Evolutionary conservation across 495 filamentous ascomycete species (phyloP).

Genomic region (Trichoderma virens): DNA sequence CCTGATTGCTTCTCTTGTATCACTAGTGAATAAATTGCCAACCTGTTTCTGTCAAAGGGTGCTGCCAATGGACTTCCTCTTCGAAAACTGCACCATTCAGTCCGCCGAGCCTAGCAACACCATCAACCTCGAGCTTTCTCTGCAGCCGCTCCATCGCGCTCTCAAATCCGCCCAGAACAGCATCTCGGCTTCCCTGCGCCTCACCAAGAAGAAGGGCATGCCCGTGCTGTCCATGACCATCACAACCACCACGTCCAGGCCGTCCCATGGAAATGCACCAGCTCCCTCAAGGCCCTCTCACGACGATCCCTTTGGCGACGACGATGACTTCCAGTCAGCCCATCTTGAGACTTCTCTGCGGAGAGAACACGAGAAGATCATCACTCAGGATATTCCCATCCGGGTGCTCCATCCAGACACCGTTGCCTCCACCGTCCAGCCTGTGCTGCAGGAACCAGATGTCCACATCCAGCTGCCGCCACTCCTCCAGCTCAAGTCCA

Average conservation of each 20-base stretch:
- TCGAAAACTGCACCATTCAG: slow-evolving; percentile 80
- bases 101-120: slow-evolving; percentile 71
- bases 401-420: slow-evolving; percentile 71
- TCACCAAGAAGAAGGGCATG: slow-evolving; percentile 83
- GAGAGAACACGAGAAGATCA: slow-evolving; percentile 68
- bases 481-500: slow-evolving; percentile 74
- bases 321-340: slow-evolving; percentile 30
- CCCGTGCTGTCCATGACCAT: slow-evolving; percentile 84
- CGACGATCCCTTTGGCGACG: slow-evolving; percentile 19
- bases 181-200: slow-evolving; percentile 68
- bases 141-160: slow-evolving; percentile 71
- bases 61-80: slow-evolving; percentile 68
- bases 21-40: not conserved
- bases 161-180: slow-evolving; percentile 75
- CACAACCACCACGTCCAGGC: slow-evolving; percentile 45
- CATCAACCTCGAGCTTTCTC: slow-evolving; percentile 91
- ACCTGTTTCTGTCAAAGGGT: slow-evolving; percentile 18
- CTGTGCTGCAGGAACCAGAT: slow-evolving; percentile 82
- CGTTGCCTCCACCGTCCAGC: slow-evolving; percentile 83
- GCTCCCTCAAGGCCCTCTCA: slow-evolving; percentile 17
- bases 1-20: not conserved
- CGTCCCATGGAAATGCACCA: slow-evolving; percentile 21
- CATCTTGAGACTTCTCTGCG: slow-evolving; percentile 39
- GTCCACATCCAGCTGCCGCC: slow-evolving; percentile 87
- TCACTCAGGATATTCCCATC: slow-evolving; percentile 96